Percentiles rank a stretch among this genome's conserved stretches.
These are phyloP conservation scores for Beauveria sp. DNA, from an alignment of 2,329 filamentous ascomycete species.

Conservation along the genomic window DNA sequence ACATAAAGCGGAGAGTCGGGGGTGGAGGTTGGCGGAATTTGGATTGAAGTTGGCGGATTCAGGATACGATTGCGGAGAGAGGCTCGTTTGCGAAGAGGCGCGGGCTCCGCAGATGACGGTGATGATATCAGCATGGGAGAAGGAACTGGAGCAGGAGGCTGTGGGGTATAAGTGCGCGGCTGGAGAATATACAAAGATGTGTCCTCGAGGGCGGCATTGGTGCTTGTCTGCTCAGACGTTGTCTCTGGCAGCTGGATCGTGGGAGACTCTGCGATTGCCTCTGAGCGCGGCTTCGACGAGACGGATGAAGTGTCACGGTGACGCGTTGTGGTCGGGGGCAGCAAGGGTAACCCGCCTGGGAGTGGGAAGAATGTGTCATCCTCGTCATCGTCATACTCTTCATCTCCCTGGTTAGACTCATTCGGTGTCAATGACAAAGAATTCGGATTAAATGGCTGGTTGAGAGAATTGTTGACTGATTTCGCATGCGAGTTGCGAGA, in stretches of 20 bases:
- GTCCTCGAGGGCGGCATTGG: constrained; percentile 18
- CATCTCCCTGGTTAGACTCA: constrained; percentile 8
- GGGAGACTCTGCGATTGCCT: not conserved
- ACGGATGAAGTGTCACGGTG: not conserved
- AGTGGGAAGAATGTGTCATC: constrained; percentile 10
- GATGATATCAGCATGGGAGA: constrained; percentile 34
- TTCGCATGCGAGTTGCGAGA: constrained; percentile 4
- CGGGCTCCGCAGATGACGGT: constrained; percentile 11
- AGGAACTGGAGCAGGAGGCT: constrained; percentile 38
- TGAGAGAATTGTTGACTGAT: not conserved
- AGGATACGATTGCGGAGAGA: constrained; percentile 47
- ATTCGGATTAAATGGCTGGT: not conserved
- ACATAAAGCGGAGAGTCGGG: constrained; percentile 15
- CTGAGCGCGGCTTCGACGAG: constrained; percentile 1
- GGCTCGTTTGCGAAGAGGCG: constrained; percentile 28
- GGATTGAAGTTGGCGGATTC: constrained; percentile 44
- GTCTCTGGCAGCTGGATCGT: not conserved
- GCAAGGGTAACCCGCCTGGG: constrained; percentile 7
- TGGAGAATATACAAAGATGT: constrained; percentile 45
- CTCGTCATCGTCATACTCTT: constrained; percentile 3
- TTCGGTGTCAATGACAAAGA: constrained; percentile 4
- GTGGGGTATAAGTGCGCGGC: constrained; percentile 50
- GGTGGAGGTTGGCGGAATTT: constrained; percentile 36
- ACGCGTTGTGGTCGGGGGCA: constrained; percentile 1
- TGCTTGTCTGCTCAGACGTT: not conserved